Evolutionary conservation across 805 yeast species (phyloP).

Genomic region (Metschnikowia lunata): DNA sequence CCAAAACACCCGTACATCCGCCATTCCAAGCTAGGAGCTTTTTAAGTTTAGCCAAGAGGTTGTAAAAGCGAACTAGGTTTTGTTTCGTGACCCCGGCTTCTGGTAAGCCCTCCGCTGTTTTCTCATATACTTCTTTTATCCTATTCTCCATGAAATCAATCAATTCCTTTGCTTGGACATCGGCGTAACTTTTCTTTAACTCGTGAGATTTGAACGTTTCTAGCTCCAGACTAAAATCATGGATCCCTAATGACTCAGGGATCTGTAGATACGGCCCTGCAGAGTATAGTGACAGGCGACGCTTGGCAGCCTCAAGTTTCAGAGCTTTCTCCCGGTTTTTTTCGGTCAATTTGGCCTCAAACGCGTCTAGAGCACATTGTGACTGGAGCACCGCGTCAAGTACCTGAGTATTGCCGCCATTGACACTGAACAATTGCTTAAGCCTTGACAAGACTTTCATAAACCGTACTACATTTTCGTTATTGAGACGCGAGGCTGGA

Average conservation of each 20-base stretch:
- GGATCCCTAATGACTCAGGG: constrained; percentile 13
- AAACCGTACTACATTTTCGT: constrained; percentile 9
- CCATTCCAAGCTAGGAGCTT: constrained; percentile 38
- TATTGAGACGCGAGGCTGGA: constrained; percentile 8
- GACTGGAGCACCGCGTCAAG: constrained; percentile 16
- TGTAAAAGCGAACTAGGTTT: constrained; percentile 3
- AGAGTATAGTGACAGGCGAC: background rate
- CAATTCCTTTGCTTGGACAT: constrained; percentile 6
- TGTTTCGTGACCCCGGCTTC: constrained; percentile 1
- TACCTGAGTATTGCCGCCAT: constrained; percentile 16
- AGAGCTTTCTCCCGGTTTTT: constrained; percentile 3
- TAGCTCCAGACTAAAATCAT: constrained; percentile 10
- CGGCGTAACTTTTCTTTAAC: constrained; percentile 2
- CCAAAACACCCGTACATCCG: constrained; percentile 55
- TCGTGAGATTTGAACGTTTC: constrained; percentile 5
- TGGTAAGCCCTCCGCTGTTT: background rate
- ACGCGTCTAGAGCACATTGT: constrained; percentile 7
- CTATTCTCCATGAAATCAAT: constrained; percentile 4
- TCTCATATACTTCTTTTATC: constrained; percentile 2
- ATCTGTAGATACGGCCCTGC: constrained; percentile 12
- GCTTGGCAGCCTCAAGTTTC: background rate
- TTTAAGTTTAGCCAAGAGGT: constrained; percentile 7
- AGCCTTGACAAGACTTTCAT: constrained; percentile 12
- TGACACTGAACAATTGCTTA: constrained; percentile 10
- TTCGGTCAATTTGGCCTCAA: constrained; percentile 12